Percentiles rank a stretch among this genome's conserved stretches.
These are phyloP conservation scores for Hypholoma fasciculare DNA, from an alignment of 768 basidiomycete species.

Conservation along the genomic window DNA sequence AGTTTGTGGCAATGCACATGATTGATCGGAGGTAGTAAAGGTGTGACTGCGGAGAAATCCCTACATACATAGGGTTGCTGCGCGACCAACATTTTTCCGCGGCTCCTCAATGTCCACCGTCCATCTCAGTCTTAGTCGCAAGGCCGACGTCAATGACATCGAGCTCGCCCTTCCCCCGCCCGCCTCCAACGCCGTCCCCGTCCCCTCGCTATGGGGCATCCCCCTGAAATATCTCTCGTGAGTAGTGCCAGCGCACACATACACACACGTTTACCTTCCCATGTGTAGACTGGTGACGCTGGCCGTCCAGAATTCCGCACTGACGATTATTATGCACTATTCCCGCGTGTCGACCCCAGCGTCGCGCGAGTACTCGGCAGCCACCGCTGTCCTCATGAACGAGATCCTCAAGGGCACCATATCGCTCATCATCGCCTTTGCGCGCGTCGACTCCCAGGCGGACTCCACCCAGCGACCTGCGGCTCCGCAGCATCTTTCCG, in stretches of 20 bases:
- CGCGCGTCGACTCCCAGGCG: constrained; percentile 47
- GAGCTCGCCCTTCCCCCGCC: constrained; percentile 36
- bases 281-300: constrained; percentile 71
- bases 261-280: background rate
- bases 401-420: constrained; percentile 92
- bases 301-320: constrained; percentile 87
- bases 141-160: constrained; percentile 23
- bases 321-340: constrained; percentile 96
- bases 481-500: constrained; percentile 29
- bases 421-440: constrained; percentile 82
- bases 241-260: constrained; percentile 27
- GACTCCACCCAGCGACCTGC: constrained; percentile 30
- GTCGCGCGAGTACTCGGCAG: constrained; percentile 84
- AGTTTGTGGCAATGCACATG: background rate
- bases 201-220: constrained; percentile 65
- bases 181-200: constrained; percentile 19
- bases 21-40: background rate
- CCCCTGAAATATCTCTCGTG: constrained; percentile 83
- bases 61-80: constrained; percentile 6
- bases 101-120: constrained; percentile 22
- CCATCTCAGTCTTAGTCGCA: constrained; percentile 16
- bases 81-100: constrained; percentile 12
- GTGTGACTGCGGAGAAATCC: constrained; percentile 1
- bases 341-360: constrained; percentile 83
- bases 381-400: constrained; percentile 90